Evolutionary conservation across 2,329 filamentous ascomycete species (phyloP), one percentile per base, ranked within the genome.

Genomic region (Neofusicoccum sp.): DNA sequence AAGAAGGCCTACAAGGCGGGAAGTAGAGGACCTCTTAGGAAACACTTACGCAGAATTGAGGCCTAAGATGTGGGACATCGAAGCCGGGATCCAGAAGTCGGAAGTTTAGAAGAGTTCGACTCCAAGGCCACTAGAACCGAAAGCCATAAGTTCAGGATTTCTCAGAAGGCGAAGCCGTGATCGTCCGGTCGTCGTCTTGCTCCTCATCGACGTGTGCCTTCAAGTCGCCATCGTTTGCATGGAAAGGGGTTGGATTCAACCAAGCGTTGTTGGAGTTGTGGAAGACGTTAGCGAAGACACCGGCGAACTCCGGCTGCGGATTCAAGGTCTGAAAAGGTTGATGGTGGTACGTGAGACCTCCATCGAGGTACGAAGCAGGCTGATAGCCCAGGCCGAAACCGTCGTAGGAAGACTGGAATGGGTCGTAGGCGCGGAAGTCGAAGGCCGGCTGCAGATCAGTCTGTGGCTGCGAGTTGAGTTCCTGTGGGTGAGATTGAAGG

Each of bases 401-500:
- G 31, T 61, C 44, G 22, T 41, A 41, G 6, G 34, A 6, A 9
- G 56, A 11, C 2, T 61, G 33, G 16, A 61, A 33, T 3, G 44
- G 7, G 12, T 61, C 11, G 16, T 28, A 37, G 12, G n/a, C 16
- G 3, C 29, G 43, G 34, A 61, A 36, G 6, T 39, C 43, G 22
- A 61, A 39, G n/a, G 12, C 44, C 1, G 48, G 44, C 14, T 31
- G n/a, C 16, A 39, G 49, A 8, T 48, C 45, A 11, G 16, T n/a
- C 9, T 29, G 45, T 29, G 56, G 61, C 49, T 48, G 34, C n/a
- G 34, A 49, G 44, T 48, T 50, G 56, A 16, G 41, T 12, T 56
- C 48, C 9, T 45, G 61, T 6, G 12, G 29, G 6, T 22, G 56
- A 60, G 36, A 11, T 48, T 14, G 12, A 39, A 33, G 37, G 29